These are phyloP conservation scores for Trypanosoma conorhini DNA, from an alignment of 208 protist species.

Conservation along the genomic window DNA sequence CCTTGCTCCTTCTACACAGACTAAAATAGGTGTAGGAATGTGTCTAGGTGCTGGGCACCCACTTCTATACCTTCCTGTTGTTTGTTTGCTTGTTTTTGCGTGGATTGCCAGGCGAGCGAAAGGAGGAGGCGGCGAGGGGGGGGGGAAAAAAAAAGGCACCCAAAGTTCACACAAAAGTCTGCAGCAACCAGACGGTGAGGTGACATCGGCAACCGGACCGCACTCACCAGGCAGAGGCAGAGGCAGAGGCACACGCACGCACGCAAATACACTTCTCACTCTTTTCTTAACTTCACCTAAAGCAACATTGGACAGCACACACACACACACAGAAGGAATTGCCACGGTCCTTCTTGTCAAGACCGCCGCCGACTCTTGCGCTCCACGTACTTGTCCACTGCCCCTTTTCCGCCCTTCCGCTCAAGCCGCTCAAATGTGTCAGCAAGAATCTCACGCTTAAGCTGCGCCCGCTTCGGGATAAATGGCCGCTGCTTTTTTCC, in stretches of 20 bases:
- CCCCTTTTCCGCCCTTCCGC: constrained; percentile 68
- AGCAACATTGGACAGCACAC: background rate
- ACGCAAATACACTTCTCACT: background rate
- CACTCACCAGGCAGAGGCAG: background rate
- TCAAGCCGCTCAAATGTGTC: constrained; percentile 79
- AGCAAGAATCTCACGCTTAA: constrained; percentile 69
- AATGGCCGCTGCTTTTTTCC: constrained; percentile 67
- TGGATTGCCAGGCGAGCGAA: background rate
- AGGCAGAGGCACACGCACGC: background rate
- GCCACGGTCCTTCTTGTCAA: background rate
- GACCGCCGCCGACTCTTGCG: constrained; percentile 42
- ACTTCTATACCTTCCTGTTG: background rate
- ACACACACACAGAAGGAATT: background rate
- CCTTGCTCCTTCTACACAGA: background rate
- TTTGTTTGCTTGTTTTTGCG: background rate
- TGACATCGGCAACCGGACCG: background rate
- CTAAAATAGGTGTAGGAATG: background rate
- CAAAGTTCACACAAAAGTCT: background rate
- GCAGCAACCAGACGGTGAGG: background rate
- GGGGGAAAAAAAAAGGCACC: background rate
- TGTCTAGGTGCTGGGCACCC: background rate
- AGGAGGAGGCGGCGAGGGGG: background rate
- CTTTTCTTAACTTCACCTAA: background rate
- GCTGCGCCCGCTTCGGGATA: constrained; percentile 77
- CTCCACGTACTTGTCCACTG: constrained; percentile 80